phyloP scores from a whole-genome alignment of 2,329 filamentous ascomycete genomes.

The Exophiala calicioides region DNA sequence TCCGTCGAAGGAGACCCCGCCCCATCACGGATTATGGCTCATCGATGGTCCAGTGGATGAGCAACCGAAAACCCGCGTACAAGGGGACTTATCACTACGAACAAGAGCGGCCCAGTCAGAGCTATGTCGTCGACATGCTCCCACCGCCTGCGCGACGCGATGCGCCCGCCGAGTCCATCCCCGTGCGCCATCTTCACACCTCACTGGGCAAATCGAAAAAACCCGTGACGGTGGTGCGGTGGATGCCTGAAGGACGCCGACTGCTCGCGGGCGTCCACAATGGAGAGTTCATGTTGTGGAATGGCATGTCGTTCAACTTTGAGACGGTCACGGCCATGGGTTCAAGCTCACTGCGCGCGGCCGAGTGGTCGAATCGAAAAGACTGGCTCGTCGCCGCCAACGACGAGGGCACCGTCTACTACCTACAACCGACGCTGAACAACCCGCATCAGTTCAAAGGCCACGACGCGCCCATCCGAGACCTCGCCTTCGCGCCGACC shows the following conservation, averaged over 20 bases:
- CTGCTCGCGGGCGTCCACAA: slow-evolving; percentile 92
- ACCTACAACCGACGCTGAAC: slow-evolving; percentile 99
- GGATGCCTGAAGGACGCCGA: slow-evolving; percentile 93
- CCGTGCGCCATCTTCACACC: slow-evolving; percentile 95
- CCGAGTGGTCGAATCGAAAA: slow-evolving; percentile 89
- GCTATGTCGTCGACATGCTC: slow-evolving; percentile 90
- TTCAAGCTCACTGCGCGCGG: slow-evolving; percentile 71
- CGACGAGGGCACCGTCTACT: slow-evolving; percentile 93
- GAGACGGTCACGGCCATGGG: slow-evolving; percentile 81
- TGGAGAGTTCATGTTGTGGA: slow-evolving; percentile 98
- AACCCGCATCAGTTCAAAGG: slow-evolving; percentile 94
- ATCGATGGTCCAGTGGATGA: slow-evolving; percentile 88
- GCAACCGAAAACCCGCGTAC: slow-evolving; percentile 74
- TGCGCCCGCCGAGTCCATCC: slow-evolving; percentile 80
- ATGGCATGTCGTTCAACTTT: slow-evolving; percentile 98
- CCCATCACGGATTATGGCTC: slow-evolving; percentile 92
- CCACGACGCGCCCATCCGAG: slow-evolving; percentile 84
- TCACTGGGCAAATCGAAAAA: slow-evolving; percentile 98
- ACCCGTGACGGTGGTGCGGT: slow-evolving; percentile 92
- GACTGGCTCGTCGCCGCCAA: slow-evolving; percentile 97
- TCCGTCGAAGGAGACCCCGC: slow-evolving; percentile 41
- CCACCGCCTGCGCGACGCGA: slow-evolving; percentile 75
- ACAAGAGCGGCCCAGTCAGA: slow-evolving; percentile 78
- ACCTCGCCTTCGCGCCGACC: slow-evolving; percentile 88
- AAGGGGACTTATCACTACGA: slow-evolving; percentile 72